Conservation (phyloP, 768 basidiomycete genomes). For the Leccinum sublutescens region DNA sequence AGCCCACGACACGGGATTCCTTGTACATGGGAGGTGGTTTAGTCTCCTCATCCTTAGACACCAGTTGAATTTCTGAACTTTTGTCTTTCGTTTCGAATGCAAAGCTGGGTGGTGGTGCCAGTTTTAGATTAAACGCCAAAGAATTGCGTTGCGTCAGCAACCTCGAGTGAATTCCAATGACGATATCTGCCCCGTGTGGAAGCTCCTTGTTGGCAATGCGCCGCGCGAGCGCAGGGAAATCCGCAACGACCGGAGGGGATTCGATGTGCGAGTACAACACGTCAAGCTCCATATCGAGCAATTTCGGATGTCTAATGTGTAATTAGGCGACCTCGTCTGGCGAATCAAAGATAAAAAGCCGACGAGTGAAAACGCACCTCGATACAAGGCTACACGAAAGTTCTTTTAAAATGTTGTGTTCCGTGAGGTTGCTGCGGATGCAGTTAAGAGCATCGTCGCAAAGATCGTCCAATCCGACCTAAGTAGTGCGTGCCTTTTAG, state of each 20-base stretch:
- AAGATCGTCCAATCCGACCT: slow-evolving; percentile 24
- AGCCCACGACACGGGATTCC: too few relatives aligned
- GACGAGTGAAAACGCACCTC: slow-evolving; percentile 4
- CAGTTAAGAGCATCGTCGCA: slow-evolving; percentile 14
- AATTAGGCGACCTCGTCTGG: background rate
- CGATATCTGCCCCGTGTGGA: background rate
- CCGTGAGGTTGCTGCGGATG: slow-evolving; percentile 18
- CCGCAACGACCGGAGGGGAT: slow-evolving; percentile 11
- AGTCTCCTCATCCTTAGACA: too few relatives aligned
- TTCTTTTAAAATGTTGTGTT: slow-evolving; percentile 26
- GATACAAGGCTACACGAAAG: slow-evolving; percentile 19
- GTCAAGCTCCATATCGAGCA: slow-evolving; percentile 24
- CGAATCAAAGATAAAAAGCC: background rate
- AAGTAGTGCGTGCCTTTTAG: background rate
- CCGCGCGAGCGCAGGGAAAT: slow-evolving; percentile 11
- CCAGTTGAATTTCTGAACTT: too few relatives aligned
- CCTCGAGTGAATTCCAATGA: background rate
- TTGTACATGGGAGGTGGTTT: too few relatives aligned
- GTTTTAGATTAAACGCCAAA: background rate
- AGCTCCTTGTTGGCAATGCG: slow-evolving; percentile 22
- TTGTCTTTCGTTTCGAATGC: too few relatives aligned
- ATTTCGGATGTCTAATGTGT: slow-evolving; percentile 7
- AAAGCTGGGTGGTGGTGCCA: too few relatives aligned
- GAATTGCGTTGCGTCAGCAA: background rate
- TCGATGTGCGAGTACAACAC: slow-evolving; percentile 18